Evolutionary conservation across 257 asterid species (phyloP), one percentile per base, ranked within the genome.

Genomic region (Nicotiana otophora): DNA sequence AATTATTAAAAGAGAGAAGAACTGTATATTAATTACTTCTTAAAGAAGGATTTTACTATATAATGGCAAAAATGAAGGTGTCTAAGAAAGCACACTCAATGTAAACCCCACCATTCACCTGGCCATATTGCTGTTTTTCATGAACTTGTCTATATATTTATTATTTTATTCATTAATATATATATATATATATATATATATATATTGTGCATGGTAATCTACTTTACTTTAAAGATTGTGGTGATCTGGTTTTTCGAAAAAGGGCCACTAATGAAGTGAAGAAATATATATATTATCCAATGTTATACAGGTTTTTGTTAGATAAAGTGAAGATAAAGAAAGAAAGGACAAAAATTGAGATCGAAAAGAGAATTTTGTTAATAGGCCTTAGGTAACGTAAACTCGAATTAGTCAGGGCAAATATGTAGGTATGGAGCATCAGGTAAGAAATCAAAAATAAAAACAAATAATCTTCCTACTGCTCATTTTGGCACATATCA

Each of bases 41-140:
- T 51, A 28, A 51, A 75, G 17, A 75, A 75, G 63, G 63, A 75
- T 51, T 46, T 72, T 51, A 4, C 34, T 15, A 48, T 23, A 74
- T 67, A 75, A 48, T 72, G 42, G 42, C 26, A 46, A 48, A 70
- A 74, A 14, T 26, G 42, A 36, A 12, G 61, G 3, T 72, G 60
- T 72, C 61, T 55, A 42, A 72, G 53, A 74, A 74, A 51, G 63
- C 42, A 51, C 42, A 51, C 20, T 51, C 80, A 51, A 51, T 2
- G 16, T 75, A 51, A 51, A 75, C 80, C 80, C 80, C 80, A 75
- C 63, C 63, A 48, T 51, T 51, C 80, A 75, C 63, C 80, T 14
- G 80, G 46, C 26, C 39, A 51, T 75, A 75, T 26, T 51, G 63
- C 42, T 26, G 10, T 75, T 75, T 51, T 75, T 51, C 63, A 51